phyloP scores from a whole-genome alignment of 768 basidiomycete genomes.

The Gloeophyllum trabeum region DNA sequence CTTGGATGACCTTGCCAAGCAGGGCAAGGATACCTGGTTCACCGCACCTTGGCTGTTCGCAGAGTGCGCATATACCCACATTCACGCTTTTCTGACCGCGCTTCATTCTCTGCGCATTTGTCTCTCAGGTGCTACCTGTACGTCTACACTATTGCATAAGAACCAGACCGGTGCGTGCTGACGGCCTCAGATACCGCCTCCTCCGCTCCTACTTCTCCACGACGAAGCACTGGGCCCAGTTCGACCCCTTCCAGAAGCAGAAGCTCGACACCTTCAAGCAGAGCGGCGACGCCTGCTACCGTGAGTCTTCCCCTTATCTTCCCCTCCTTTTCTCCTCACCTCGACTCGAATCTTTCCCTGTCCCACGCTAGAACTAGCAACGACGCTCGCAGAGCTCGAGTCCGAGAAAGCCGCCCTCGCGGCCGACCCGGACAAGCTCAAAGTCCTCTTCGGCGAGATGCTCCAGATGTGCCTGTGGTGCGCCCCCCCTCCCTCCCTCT shows the following conservation, averaged over 20 bases:
- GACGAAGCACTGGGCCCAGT: constrained; percentile 58
- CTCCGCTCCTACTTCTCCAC: constrained; percentile 61
- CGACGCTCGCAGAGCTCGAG: constrained; percentile 58
- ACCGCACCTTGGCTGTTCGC: constrained; percentile 93
- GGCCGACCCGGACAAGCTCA: constrained; percentile 40
- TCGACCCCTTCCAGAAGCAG: constrained; percentile 75
- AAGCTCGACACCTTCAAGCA: constrained; percentile 78
- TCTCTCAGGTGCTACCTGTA: constrained; percentile 60
- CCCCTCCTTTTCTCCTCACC: neutral
- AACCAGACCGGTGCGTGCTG: neutral
- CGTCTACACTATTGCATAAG: neutral
- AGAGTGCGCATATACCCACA: constrained; percentile 65
- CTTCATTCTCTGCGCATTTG: neutral
- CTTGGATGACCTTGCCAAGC: constrained; percentile 35
- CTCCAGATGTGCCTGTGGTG: constrained; percentile 85
- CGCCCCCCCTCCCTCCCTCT: constrained; percentile 6
- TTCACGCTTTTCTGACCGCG: constrained; percentile 1
- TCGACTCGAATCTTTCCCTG: neutral
- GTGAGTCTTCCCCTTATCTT: constrained; percentile 30
- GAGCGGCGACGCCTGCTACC: constrained; percentile 65
- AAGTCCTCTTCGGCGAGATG: constrained; percentile 72
- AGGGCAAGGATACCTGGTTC: constrained; percentile 69
- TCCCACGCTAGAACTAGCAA: constrained; percentile 70
- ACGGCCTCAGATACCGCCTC: constrained; percentile 62
- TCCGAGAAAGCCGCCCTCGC: constrained; percentile 30